These are phyloP conservation scores for Prunus dulcis DNA, from an alignment of 306 rosid genomes.

Conservation along the genomic window DNA sequence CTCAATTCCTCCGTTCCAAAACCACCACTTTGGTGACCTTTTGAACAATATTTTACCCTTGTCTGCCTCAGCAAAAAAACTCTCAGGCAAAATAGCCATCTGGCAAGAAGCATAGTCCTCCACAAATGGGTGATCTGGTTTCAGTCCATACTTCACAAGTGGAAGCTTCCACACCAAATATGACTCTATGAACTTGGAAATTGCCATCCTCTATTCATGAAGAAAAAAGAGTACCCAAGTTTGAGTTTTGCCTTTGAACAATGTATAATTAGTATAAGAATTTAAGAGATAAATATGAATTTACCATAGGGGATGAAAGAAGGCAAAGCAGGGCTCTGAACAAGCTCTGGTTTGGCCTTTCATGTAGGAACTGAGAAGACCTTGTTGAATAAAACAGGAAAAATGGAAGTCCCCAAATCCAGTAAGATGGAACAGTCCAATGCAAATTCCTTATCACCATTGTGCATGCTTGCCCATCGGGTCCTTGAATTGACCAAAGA, in stretches of 20 bases:
- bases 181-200: conserved; percentile 65
- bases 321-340: conserved; percentile 38
- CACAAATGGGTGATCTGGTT: conserved; percentile 58
- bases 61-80: conserved; percentile 53
- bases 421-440: conserved; percentile 59
- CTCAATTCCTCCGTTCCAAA: conserved; percentile 50
- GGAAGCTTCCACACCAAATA: conserved; percentile 61
- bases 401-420: conserved; percentile 71
- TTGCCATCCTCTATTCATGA: conserved; percentile 36
- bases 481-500: conserved; percentile 16
- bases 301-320: conserved; percentile 54
- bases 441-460: conserved; percentile 60
- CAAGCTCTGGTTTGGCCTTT: conserved; percentile 48
- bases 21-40: conserved; percentile 51
- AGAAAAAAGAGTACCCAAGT: not conserved
- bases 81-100: conserved; percentile 67
- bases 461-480: conserved; percentile 52
- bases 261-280: not conserved
- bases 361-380: conserved; percentile 57
- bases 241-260: not conserved
- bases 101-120: conserved; percentile 72
- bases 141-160: conserved; percentile 50
- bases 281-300: not conserved
- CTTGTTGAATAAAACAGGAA: conserved; percentile 61
- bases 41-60: conserved; percentile 49